Percentiles rank a stretch among this genome's conserved stretches.
These are phyloP conservation scores for Botryotinia narcissicola DNA, from an alignment of 2,329 filamentous ascomycete genomes.

Conservation along the genomic window DNA sequence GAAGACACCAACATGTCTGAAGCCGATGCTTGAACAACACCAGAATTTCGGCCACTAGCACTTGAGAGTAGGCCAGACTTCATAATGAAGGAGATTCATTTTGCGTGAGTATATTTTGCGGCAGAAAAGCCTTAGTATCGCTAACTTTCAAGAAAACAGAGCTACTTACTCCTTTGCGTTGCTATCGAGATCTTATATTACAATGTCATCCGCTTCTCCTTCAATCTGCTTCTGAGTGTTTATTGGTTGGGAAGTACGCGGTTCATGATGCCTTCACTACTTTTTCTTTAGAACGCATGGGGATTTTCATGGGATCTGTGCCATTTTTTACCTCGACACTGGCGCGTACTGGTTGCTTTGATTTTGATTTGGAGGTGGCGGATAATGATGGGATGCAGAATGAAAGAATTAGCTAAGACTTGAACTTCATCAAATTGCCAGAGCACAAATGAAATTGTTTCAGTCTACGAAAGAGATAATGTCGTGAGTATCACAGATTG, in stretches of 20 bases:
- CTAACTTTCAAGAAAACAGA: neutral
- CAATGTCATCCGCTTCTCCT: neutral
- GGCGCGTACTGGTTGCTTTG: too few relatives aligned
- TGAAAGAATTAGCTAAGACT: neutral
- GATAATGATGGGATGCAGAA: neutral
- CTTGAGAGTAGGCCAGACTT: neutral
- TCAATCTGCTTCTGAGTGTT: neutral
- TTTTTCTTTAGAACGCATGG: neutral
- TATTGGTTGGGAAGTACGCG: neutral
- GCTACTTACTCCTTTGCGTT: neutral
- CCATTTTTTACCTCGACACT: neutral
- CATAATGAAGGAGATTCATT: fast-evolving
- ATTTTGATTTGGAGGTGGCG: neutral
- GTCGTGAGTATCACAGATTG: neutral
- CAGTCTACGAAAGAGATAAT: too few relatives aligned
- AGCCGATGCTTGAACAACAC: neutral
- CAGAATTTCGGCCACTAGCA: neutral
- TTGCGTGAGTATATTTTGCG: neutral
- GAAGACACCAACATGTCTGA: neutral
- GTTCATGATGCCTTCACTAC: neutral
- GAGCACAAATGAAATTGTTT: neutral
- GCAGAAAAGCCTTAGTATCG: neutral
- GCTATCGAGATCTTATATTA: neutral
- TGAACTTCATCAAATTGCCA: neutral
- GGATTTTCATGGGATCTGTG: neutral